Conservation (phyloP, 2,329 filamentous ascomycete species). For the Pseudonectria foliicola region DNA sequence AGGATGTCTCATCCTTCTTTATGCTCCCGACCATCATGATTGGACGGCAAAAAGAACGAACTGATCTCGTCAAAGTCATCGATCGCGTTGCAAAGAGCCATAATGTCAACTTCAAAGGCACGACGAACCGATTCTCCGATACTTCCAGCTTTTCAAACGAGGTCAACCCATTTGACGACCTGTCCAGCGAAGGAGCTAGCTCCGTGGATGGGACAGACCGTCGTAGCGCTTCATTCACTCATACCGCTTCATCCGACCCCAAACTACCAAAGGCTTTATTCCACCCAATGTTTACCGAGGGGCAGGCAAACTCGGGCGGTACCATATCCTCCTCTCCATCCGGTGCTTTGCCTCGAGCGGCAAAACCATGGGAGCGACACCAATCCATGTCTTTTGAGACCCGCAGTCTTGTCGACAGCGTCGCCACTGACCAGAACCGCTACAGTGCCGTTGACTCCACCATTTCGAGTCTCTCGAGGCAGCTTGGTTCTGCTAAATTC, state of each 20-base stretch:
- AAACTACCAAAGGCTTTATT: slow-evolving; percentile 31
- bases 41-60: slow-evolving; percentile 66
- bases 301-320: slow-evolving; percentile 35
- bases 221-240: slow-evolving; percentile 42
- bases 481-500: slow-evolving; percentile 51
- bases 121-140: slow-evolving; percentile 43
- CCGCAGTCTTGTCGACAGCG: slow-evolving; percentile 38
- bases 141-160: slow-evolving; percentile 48
- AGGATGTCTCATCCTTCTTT: slow-evolving; percentile 88
- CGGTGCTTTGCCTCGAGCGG: slow-evolving; percentile 27
- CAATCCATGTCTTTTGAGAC: slow-evolving; percentile 44
- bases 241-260: slow-evolving; percentile 35
- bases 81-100: slow-evolving; percentile 68
- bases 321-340: slow-evolving; percentile 42
- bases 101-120: slow-evolving; percentile 35
- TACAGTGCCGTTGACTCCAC: slow-evolving; percentile 39
- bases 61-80: slow-evolving; percentile 65
- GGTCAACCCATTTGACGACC: slow-evolving; percentile 39
- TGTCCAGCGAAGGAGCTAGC: slow-evolving; percentile 54
- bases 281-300: slow-evolving; percentile 37
- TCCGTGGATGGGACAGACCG: slow-evolving; percentile 46
- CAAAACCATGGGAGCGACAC: slow-evolving; percentile 45
- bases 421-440: slow-evolving; percentile 35
- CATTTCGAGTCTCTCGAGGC: slow-evolving; percentile 44
- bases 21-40: slow-evolving; percentile 76